Evolutionary conservation across 75 land plant species (phyloP).

Genomic region (Cryptomeria japonica): DNA sequence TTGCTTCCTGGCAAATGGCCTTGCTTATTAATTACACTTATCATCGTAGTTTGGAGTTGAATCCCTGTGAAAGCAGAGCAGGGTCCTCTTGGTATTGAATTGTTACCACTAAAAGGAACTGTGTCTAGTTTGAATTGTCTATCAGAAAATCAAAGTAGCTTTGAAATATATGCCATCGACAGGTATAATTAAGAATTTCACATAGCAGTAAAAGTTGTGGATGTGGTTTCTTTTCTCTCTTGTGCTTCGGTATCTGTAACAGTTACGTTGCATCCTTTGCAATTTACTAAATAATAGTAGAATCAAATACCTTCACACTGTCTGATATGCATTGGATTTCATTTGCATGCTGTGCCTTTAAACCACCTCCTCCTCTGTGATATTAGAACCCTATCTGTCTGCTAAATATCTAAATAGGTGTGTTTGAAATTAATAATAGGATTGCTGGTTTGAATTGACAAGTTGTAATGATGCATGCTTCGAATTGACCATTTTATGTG

Average conservation of each 20-base stretch:
- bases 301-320: neutral
- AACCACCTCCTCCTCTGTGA: neutral
- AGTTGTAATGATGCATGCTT: neutral
- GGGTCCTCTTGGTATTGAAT: neutral
- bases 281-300: neutral
- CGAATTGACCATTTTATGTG: neutral
- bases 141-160: no score
- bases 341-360: neutral
- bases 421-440: no score
- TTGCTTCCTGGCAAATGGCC: neutral
- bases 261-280: neutral
- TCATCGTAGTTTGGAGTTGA: no score
- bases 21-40: neutral
- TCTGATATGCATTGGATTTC: neutral
- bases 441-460: neutral
- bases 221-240: neutral
- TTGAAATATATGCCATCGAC: neutral
- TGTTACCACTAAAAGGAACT: neutral
- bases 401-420: neutral
- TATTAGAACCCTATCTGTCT: neutral
- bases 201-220: neutral
- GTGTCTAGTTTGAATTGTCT: no score
- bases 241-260: neutral
- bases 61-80: neutral
- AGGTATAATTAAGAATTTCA: neutral